Evolutionary conservation across 176 grass and related monocot species (phyloP).

Genomic region (Puya raimondii): DNA sequence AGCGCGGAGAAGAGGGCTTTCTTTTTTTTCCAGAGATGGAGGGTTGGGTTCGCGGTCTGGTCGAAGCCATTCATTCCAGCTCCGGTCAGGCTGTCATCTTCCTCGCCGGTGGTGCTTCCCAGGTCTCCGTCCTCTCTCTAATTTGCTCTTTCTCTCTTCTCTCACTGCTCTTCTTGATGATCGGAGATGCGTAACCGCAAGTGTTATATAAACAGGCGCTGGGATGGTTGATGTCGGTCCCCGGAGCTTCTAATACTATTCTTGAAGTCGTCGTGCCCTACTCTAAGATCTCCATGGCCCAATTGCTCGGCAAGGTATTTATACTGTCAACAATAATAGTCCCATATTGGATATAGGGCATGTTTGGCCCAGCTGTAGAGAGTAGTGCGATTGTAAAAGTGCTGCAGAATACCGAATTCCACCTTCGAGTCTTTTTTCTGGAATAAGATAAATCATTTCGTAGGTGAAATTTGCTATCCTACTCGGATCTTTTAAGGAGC

Average conservation of each 20-base stretch:
- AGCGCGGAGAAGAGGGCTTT: no score
- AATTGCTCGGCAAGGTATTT: slow-evolving; percentile 78
- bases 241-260: slow-evolving; percentile 63
- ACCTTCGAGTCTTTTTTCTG: no score
- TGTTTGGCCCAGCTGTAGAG: no score
- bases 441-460: no score
- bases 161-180: slow-evolving; percentile 5
- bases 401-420: no score
- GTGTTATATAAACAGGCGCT: slow-evolving; percentile 39
- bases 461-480: no score
- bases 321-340: no score
- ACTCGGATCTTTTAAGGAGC: no score
- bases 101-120: slow-evolving; percentile 91
- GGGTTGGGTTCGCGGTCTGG: slow-evolving; percentile 49
- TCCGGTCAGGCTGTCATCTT: slow-evolving; percentile 63
- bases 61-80: slow-evolving; percentile 72
- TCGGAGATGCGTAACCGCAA: neutral
- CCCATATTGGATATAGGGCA: no score
- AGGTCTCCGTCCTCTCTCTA: slow-evolving; percentile 23
- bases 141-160: neutral
- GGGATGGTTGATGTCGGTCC: slow-evolving; percentile 79
- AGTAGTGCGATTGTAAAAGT: no score
- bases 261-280: slow-evolving; percentile 93
- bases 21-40: slow-evolving; percentile 22
- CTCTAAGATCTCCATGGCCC: slow-evolving; percentile 62